phyloP scores from a whole-genome alignment of 176 grass and related monocot species.

The Oryza rufipogon region DNA sequence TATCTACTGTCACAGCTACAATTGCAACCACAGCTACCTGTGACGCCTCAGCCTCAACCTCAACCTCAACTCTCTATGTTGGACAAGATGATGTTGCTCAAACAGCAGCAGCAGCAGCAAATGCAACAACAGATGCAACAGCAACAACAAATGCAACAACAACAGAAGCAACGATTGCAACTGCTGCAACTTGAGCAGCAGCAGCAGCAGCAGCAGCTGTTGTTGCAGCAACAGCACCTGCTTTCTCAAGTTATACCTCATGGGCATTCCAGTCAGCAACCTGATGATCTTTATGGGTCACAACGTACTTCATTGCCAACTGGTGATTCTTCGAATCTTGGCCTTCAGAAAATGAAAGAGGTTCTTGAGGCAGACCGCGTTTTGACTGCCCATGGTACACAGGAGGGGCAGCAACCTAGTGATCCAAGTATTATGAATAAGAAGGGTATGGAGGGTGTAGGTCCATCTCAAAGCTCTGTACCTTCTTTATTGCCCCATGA shows the following conservation, averaged over 20 bases:
- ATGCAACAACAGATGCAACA: constrained; percentile 59
- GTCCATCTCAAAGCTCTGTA: constrained; percentile 44
- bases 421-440: constrained; percentile 47
- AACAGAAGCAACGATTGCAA: constrained; percentile 31
- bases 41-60: constrained; percentile 49
- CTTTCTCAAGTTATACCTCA: constrained; percentile 62
- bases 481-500: constrained; percentile 52
- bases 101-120: constrained; percentile 80
- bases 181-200: constrained; percentile 61
- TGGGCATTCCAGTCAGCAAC: constrained; percentile 50
- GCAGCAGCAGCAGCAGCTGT: constrained; percentile 47
- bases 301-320: constrained; percentile 41
- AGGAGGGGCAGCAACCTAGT: constrained; percentile 44
- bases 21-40: constrained; percentile 67
- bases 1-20: constrained; percentile 87
- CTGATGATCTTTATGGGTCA: constrained; percentile 55
- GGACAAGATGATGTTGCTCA: constrained; percentile 88
- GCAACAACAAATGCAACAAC: constrained; percentile 50
- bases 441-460: constrained; percentile 44
- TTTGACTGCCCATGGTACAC: constrained; percentile 40
- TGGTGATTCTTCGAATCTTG: constrained; percentile 54
- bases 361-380: constrained; percentile 52
- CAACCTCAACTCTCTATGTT: constrained; percentile 69
- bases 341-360: constrained; percentile 62
- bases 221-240: constrained; percentile 76